Conservation (phyloP, 148 eudicot genomes). For the Arctostaphylos glauca region DNA sequence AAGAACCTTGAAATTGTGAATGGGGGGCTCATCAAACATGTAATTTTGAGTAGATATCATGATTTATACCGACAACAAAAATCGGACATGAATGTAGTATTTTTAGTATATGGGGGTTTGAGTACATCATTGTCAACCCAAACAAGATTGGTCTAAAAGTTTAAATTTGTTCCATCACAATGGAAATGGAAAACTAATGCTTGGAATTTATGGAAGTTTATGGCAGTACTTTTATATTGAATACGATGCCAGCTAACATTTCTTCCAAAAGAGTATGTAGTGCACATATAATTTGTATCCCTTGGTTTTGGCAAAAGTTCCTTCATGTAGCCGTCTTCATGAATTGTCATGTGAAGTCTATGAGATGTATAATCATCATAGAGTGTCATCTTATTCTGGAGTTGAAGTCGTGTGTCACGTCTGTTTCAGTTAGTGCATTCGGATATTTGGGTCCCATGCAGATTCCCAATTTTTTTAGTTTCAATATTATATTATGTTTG, state of each 20-base stretch:
- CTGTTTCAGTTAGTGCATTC: too few species aligned
- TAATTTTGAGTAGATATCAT: neutral
- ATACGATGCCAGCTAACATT: neutral
- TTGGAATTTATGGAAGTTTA: neutral
- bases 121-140: neutral
- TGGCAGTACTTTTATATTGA: neutral
- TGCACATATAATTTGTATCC: slow-evolving; percentile 6
- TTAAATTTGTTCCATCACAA: neutral
- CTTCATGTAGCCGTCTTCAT: too few species aligned
- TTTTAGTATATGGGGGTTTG: neutral
- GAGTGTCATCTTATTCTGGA: too few species aligned
- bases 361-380: too few species aligned
- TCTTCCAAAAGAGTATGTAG: neutral
- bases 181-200: neutral
- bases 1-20: neutral
- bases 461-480: too few species aligned
- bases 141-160: neutral
- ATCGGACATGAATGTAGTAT: neutral
- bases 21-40: neutral
- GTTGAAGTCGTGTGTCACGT: too few species aligned
- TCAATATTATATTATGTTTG: too few species aligned
- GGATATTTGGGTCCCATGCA: too few species aligned
- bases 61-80: neutral
- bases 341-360: too few species aligned
- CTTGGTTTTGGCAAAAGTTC: neutral